These are phyloP conservation scores for Phlegmacium glaucopus DNA, from an alignment of 768 basidiomycete genomes.

Conservation along the genomic window DNA sequence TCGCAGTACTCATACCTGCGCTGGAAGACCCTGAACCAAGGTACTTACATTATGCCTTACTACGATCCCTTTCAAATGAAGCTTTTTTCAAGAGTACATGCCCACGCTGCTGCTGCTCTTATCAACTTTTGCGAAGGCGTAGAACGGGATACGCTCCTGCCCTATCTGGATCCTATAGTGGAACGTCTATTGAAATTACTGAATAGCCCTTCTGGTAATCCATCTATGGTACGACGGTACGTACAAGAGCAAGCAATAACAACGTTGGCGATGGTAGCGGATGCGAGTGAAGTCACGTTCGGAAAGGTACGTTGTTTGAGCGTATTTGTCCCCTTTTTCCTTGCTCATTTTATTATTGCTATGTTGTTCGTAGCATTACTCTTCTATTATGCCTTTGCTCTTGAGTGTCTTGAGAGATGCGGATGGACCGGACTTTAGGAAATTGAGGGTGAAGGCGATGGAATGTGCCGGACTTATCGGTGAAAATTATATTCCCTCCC, in stretches of 20 bases:
- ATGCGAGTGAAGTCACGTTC: constrained; percentile 75
- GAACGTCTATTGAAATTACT: constrained; percentile 63
- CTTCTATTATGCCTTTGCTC: constrained; percentile 77
- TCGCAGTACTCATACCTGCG: constrained; percentile 65
- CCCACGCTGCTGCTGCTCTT: constrained; percentile 80
- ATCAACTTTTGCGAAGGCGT: constrained; percentile 90
- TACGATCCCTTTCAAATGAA: no score
- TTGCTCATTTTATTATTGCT: no score
- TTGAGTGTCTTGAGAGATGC: constrained; percentile 74
- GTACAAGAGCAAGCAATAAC: constrained; percentile 86
- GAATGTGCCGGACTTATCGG: constrained; percentile 88
- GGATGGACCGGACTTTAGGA: constrained; percentile 60
- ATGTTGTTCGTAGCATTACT: no score
- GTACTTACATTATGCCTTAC: no score
- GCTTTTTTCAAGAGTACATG: constrained; percentile 32
- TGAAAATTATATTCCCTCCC: no score
- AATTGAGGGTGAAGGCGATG: constrained; percentile 81
- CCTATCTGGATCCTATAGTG: constrained; percentile 76
- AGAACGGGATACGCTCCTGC: constrained; percentile 63
- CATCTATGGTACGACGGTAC: constrained; percentile 36
- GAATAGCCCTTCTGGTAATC: constrained; percentile 26
- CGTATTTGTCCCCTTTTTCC: no score
- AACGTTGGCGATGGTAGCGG: constrained; percentile 83
- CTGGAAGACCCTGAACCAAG: constrained; percentile 69
- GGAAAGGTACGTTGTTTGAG: constrained; percentile 16